These are phyloP conservation scores for Pseudocercospora macadamiae DNA, from an alignment of 2,329 filamentous ascomycete genomes.

Conservation along the genomic window DNA sequence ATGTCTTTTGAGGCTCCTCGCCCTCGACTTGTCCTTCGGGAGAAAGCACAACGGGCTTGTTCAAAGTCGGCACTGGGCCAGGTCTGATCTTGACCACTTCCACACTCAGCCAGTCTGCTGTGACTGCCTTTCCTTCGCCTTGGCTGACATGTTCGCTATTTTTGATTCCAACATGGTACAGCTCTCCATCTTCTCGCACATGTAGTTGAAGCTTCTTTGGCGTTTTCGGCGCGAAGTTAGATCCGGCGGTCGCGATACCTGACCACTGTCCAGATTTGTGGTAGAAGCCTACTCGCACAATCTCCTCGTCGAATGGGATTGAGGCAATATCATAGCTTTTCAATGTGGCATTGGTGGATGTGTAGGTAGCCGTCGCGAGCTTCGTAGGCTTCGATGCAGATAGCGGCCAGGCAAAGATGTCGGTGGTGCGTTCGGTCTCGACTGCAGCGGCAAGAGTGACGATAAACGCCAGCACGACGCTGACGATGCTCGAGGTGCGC, in stretches of 20 bases:
- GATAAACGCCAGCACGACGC: conserved; percentile 40
- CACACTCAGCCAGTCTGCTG: conserved; percentile 45
- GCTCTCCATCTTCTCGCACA: conserved; percentile 46
- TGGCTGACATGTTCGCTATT: conserved; percentile 34
- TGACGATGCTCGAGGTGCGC: conserved; percentile 41
- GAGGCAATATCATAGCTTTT: conserved; percentile 35
- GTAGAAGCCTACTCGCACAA: conserved; percentile 49
- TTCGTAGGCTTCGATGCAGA: conserved; percentile 41
- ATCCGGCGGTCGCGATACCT: conserved; percentile 50
- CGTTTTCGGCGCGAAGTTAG: conserved; percentile 46
- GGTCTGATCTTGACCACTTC: conserved; percentile 44
- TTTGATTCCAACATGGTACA: conserved; percentile 51
- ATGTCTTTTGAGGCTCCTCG: conserved; percentile 52
- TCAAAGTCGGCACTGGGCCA: conserved; percentile 49
- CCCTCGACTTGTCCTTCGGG: conserved; percentile 56
- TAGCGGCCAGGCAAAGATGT: conserved; percentile 42
- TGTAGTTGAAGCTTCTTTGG: conserved; percentile 50
- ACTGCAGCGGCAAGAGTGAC: conserved; percentile 36
- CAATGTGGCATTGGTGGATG: conserved; percentile 45
- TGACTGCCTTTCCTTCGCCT: conserved; percentile 16
- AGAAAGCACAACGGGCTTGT: conserved; percentile 60
- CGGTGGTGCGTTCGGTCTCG: conserved; percentile 32
- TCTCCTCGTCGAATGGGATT: conserved; percentile 30
- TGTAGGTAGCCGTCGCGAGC: conserved; percentile 49
- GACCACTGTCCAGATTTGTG: conserved; percentile 45